Evolutionary conservation across 495 filamentous ascomycete species (phyloP), one percentile per base, ranked within the genome.

Genomic region (Aspergillus carlsbadensis): DNA sequence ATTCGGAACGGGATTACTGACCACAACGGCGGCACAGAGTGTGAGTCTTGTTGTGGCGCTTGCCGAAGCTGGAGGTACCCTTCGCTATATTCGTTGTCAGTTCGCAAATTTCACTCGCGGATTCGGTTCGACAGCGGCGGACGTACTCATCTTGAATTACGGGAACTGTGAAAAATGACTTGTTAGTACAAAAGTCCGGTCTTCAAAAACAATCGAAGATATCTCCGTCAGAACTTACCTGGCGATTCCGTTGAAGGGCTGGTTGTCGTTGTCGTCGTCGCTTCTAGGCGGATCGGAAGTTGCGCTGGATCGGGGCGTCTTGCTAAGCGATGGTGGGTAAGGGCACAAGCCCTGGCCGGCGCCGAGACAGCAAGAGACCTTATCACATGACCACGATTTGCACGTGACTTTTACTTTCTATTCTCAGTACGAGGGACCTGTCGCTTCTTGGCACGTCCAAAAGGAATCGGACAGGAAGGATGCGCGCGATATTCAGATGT

Each of bases 1-100:
- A 60, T 58, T 62, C 44, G 56, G 52, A 52, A 56, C 58, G 55
- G 41, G 62, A 71, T n/a, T 82, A 89, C 88, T 82, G 75, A 96
- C 94, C 94, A 87, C 94, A 98, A 78, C 94, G 95, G 84, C 95
- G 87, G 90, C 94, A 98, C 75, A 98, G 84, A 67, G 90, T 94
- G 84, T 98, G 94, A 78, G 95, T 91, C 84, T 98, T 98, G 84
- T 93, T 98, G 84, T 98, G 90, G 85, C 91, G 91, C 86, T 93
- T 94, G 78, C 92, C 92, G 78, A 96, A 96, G 82, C 87, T 91
- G 75, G 88, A 91, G 72, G 92, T 96, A 86, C 92, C 92, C 90
- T 96, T 96, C 74, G 85, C 84, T 86, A 69, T 78, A 57, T 61
- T 60, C 47, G 61, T 70, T 68, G 72, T 82, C 64, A 83, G 78